phyloP scores from a whole-genome alignment of 768 basidiomycete species.

The Kondoa malvinella region DNA sequence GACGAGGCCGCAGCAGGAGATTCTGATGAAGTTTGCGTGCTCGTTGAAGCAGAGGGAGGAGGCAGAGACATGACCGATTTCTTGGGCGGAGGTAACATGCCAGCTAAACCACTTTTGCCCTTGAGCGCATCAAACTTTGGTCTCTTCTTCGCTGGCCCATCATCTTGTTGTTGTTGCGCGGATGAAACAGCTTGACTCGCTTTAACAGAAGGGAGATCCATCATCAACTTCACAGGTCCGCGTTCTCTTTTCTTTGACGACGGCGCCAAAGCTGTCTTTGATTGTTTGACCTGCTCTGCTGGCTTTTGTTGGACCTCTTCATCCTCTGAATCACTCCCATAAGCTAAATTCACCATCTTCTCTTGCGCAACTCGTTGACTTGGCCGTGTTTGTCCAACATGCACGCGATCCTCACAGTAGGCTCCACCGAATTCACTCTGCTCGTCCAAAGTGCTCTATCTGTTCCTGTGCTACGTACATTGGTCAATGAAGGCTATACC shows the following conservation, averaged over 20 bases:
- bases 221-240: not conserved
- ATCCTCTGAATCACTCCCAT: slow-evolving; percentile 1
- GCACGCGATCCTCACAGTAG: slow-evolving; percentile 22
- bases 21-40: not conserved
- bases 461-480: slow-evolving; percentile 8
- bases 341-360: slow-evolving; percentile 1
- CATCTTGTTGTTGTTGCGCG: no score
- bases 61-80: not conserved
- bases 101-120: not conserved
- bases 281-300: not conserved
- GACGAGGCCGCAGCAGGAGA: not conserved
- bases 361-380: not conserved
- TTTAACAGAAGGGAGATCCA: not conserved
- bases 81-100: slow-evolving; percentile 2
- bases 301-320: not conserved
- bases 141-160: not conserved
- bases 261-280: not conserved
- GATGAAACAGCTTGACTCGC: not conserved
- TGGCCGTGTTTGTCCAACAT: not conserved
- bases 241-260: not conserved
- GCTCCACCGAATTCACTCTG: slow-evolving; percentile 21
- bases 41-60: not conserved
- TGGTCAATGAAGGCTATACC: slow-evolving; percentile 10
- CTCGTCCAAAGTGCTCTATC: slow-evolving; percentile 20
- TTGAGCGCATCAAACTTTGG: not conserved